phyloP scores from a whole-genome alignment of 23 red algal species.

The Gracilaria domingensis region DNA sequence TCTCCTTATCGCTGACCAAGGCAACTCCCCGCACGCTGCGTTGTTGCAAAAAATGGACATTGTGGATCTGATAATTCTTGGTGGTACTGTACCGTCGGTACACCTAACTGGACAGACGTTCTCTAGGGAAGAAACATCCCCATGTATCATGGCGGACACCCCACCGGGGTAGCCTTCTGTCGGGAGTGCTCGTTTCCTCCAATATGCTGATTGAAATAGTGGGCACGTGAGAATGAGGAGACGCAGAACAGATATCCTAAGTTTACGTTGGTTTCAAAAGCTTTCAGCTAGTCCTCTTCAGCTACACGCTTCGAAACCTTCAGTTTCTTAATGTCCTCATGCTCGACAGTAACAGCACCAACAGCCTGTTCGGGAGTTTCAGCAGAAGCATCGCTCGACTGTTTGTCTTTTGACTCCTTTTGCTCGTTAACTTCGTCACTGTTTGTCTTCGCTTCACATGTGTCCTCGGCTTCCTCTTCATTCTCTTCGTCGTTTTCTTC shows the following conservation, averaged over 20 bases:
- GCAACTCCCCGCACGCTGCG: not conserved
- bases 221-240: too few species aligned
- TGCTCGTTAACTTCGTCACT: not conserved
- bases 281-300: not conserved
- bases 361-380: not conserved
- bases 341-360: constrained; percentile 18
- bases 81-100: too few species aligned
- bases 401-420: not conserved
- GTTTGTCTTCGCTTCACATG: not conserved
- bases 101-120: too few species aligned
- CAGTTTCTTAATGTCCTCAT: constrained; percentile 45
- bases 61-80: too few species aligned
- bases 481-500: constrained; percentile 33
- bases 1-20: not conserved
- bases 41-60: too few species aligned
- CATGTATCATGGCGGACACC: too few species aligned
- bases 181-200: too few species aligned
- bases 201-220: too few species aligned
- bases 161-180: too few species aligned
- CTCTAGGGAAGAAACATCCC: too few species aligned
- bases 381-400: not conserved
- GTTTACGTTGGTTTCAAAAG: not conserved
- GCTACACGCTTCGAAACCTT: constrained; percentile 37
- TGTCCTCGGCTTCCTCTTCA: not conserved
- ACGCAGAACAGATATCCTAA: too few species aligned